These are phyloP conservation scores for Pseudocercospora crystallina DNA, from an alignment of 2,329 filamentous ascomycete genomes.

Conservation along the genomic window DNA sequence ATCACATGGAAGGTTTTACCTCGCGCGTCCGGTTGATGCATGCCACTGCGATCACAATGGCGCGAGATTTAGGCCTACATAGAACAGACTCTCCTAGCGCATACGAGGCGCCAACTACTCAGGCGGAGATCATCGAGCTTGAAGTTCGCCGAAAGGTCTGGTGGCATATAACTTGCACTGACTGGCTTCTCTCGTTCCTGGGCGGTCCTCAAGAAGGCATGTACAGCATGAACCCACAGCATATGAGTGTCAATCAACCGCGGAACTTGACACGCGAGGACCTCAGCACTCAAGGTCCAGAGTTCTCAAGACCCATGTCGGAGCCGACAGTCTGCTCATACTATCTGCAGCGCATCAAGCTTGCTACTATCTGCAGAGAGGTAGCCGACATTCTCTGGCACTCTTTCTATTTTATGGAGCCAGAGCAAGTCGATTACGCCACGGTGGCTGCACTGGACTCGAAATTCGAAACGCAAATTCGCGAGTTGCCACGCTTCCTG, in stretches of 20 bases:
- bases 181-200: conserved; percentile 38
- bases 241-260: conserved; percentile 44
- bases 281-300: conserved; percentile 27
- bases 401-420: conserved; percentile 24
- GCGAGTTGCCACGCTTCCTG: conserved; percentile 21
- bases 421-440: conserved; percentile 18
- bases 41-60: conserved; percentile 22
- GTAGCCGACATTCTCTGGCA: conserved; percentile 39
- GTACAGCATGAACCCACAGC: conserved; percentile 43
- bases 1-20: conserved; percentile 32
- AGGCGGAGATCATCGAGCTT: conserved; percentile 21
- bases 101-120: conserved; percentile 1
- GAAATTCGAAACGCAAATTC: conserved; percentile 20
- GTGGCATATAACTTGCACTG: conserved; percentile 31
- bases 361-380: conserved; percentile 42
- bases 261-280: conserved; percentile 45
- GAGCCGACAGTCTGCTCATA: conserved; percentile 49
- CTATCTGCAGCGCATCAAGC: conserved; percentile 43
- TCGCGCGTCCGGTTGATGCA: conserved; percentile 22
- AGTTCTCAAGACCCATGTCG: conserved; percentile 31
- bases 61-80: conserved; percentile 27
- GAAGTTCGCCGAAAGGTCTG: conserved; percentile 31
- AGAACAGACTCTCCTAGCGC: conserved; percentile 18
- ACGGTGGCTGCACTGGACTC: conserved; percentile 21
- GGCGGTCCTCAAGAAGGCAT: conserved; percentile 46